Conservation (phyloP, 2,329 filamentous ascomycete genomes). For the Thelonectria discophora region DNA sequence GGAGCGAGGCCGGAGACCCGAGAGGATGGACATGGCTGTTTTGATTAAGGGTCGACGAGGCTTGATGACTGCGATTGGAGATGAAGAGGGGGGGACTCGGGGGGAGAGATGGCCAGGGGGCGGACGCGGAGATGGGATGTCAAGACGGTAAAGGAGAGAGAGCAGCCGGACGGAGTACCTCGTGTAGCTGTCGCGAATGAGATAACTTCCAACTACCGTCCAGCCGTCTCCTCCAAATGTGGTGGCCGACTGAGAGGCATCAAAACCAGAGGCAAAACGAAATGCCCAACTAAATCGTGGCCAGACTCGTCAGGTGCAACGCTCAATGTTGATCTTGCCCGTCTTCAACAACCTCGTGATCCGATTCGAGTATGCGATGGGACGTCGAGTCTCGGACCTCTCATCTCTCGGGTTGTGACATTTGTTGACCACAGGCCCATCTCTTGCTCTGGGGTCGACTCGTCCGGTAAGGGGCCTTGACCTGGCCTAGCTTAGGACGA, state of each 20-base stretch:
- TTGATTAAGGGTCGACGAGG: conserved; percentile 46
- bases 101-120: conserved; percentile 14
- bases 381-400: conserved; percentile 22
- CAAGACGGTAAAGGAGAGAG: conserved; percentile 21
- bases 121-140: conserved; percentile 23
- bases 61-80: conserved; percentile 37
- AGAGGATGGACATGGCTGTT: conserved; percentile 40
- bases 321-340: neutral
- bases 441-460: conserved; percentile 32
- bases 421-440: conserved; percentile 26
- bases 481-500: conserved; percentile 27
- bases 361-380: conserved; percentile 8
- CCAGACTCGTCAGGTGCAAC: neutral
- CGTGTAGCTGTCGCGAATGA: neutral
- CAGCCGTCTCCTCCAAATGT: neutral
- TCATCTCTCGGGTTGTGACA: conserved; percentile 25
- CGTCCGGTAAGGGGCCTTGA: conserved; percentile 24
- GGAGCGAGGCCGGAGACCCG: conserved; percentile 37
- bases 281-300: conserved; percentile 15
- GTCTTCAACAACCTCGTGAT: conserved; percentile 12
- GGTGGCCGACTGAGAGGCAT: neutral
- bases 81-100: conserved; percentile 20
- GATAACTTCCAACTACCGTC: neutral
- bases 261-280: neutral
- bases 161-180: neutral